Percentiles rank a stretch among this genome's conserved stretches.
Conservation (phyloP, 768 basidiomycete genomes). For the Sutorius australiensis region DNA sequence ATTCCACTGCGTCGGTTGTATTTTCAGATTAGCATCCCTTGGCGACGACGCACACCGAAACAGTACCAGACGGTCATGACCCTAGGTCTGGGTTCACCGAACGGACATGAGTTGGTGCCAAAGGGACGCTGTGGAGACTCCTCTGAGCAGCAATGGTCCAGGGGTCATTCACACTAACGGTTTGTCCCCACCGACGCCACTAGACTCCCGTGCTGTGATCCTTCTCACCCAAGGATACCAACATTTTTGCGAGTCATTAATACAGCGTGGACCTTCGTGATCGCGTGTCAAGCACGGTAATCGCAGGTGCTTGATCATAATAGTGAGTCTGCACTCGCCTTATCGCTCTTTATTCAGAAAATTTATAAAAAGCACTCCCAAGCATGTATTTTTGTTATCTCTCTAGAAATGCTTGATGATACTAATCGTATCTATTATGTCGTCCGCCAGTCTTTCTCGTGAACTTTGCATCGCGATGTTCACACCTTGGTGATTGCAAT, state of each 20-base stretch:
- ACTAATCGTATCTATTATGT: not conserved
- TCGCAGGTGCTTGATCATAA: not conserved
- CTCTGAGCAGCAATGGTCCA: not conserved
- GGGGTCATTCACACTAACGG: not conserved
- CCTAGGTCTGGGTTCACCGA: not conserved
- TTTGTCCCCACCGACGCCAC: not conserved
- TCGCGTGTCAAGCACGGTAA: not conserved
- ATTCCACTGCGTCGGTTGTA: not conserved
- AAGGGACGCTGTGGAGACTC: not conserved
- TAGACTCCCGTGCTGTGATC: not conserved
- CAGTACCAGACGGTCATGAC: not conserved
- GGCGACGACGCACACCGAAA: not conserved
- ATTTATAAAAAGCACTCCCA: not conserved
- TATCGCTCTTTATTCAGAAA: constrained; percentile 1
- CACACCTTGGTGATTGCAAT: not conserved
- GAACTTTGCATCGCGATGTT: not conserved
- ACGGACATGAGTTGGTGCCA: not conserved
- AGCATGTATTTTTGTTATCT: constrained; percentile 23
- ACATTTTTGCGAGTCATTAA: not conserved
- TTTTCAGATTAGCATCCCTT: not conserved
- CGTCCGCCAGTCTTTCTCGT: not conserved
- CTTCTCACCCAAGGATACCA: not conserved
- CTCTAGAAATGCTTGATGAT: not conserved
- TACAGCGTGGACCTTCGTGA: not conserved
- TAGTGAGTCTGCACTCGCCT: not conserved